These are phyloP conservation scores for Globisporangium viniferum DNA, from an alignment of 352 stramenopile species.

Conservation along the genomic window DNA sequence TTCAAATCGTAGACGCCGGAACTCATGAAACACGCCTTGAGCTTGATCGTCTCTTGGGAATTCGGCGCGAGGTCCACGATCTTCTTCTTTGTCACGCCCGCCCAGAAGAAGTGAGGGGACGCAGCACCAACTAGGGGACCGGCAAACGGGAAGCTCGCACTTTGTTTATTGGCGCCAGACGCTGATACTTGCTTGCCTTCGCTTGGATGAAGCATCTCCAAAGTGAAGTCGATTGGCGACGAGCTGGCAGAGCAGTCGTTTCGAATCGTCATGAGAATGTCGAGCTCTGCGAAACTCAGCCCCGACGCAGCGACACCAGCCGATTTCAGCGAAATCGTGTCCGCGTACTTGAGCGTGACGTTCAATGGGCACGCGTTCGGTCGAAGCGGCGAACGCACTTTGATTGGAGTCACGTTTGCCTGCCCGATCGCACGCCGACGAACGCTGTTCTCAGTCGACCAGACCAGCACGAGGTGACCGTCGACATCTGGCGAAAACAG, in stretches of 20 bases:
- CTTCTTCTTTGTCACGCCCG: slow-evolving; percentile 71
- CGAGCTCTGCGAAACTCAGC: slow-evolving; percentile 52
- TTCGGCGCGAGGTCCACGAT: slow-evolving; percentile 50
- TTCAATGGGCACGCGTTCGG: slow-evolving; percentile 58
- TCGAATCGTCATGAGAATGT: slow-evolving; percentile 74
- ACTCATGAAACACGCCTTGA: slow-evolving; percentile 72
- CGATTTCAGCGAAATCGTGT: not conserved
- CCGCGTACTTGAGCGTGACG: slow-evolving; percentile 40
- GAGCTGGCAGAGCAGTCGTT: slow-evolving; percentile 59
- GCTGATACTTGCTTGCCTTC: slow-evolving; percentile 42
- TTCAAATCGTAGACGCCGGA: slow-evolving; percentile 84
- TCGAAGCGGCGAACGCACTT: slow-evolving; percentile 47
- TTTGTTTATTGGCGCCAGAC: not conserved
- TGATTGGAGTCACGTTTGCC: slow-evolving; percentile 57
- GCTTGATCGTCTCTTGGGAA: slow-evolving; percentile 37
- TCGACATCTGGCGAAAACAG: slow-evolving; percentile 48
- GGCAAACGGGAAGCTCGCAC: slow-evolving; percentile 8
- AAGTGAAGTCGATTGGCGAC: slow-evolving; percentile 62
- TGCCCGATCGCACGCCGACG: slow-evolving; percentile 44
- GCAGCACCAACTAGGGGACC: slow-evolving; percentile 16
- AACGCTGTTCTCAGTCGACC: slow-evolving; percentile 41
- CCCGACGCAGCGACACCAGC: slow-evolving; percentile 9
- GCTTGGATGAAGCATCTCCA: slow-evolving; percentile 77
- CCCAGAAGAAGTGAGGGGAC: slow-evolving; percentile 78
- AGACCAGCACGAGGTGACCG: slow-evolving; percentile 64